These are phyloP conservation scores for Flaveria floridana DNA, from an alignment of 140 eudicot species.

Conservation along the genomic window DNA sequence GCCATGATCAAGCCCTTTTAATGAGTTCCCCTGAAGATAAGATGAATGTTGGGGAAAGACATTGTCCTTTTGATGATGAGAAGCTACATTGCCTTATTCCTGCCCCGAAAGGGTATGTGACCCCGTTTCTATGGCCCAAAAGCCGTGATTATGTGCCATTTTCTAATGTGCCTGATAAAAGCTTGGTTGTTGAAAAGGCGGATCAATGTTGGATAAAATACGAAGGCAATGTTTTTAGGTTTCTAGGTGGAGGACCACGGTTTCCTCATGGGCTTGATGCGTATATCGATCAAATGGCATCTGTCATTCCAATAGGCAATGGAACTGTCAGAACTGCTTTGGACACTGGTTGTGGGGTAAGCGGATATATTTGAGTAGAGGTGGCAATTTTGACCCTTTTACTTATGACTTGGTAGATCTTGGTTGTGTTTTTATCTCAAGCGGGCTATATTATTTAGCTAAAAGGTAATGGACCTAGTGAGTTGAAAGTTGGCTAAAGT, in stretches of 20 bases:
- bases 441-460: not conserved
- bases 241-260: slow-evolving; percentile 59
- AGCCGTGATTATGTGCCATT: slow-evolving; percentile 60
- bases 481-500: not conserved
- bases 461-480: not conserved
- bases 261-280: slow-evolving; percentile 65
- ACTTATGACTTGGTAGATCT: not conserved
- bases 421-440: not conserved
- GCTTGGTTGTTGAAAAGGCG: slow-evolving; percentile 59
- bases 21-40: slow-evolving; percentile 54
- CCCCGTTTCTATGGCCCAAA: slow-evolving; percentile 67
- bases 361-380: slow-evolving; percentile 1
- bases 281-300: slow-evolving; percentile 53
- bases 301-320: slow-evolving; percentile 52
- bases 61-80: slow-evolving; percentile 52
- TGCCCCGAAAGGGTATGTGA: slow-evolving; percentile 66
- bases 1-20: slow-evolving; percentile 47
- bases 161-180: slow-evolving; percentile 57
- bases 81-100: slow-evolving; percentile 59
- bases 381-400: not conserved
- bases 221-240: slow-evolving; percentile 54
- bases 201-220: slow-evolving; percentile 52
- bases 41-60: slow-evolving; percentile 54
- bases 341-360: slow-evolving; percentile 67
- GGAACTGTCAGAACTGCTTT: slow-evolving; percentile 57